phyloP scores from a whole-genome alignment of 202 grass and related monocot species.

The Dendrocalamus latiflorus region DNA sequence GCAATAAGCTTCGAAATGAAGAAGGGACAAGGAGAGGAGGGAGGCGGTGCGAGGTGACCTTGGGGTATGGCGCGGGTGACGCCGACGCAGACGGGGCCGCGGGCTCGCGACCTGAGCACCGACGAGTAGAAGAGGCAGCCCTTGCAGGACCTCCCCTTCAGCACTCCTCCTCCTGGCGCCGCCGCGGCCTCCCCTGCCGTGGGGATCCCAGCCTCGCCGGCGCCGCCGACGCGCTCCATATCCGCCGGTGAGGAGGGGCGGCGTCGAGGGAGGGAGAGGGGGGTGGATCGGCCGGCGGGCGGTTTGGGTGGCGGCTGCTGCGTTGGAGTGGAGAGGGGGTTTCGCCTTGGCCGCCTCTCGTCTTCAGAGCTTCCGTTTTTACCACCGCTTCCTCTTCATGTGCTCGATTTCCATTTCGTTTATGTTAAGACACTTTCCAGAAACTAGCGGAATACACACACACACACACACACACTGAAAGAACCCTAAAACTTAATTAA shows the following conservation, averaged over 20 bases:
- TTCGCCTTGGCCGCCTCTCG: no score
- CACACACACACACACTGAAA: no score
- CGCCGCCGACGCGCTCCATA: slow-evolving; percentile 31
- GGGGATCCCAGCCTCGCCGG: slow-evolving; percentile 3
- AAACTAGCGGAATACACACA: not conserved
- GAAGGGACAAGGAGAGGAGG: not conserved
- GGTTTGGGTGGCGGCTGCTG: not conserved
- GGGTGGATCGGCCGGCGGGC: not conserved
- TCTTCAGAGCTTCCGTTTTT: not conserved
- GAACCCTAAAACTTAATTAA: no score
- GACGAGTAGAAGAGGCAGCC: slow-evolving; percentile 94
- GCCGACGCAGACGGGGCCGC: slow-evolving; percentile 74
- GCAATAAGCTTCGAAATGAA: not conserved
- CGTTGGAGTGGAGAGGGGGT: not conserved
- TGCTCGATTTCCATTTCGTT: not conserved
- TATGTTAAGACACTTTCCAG: not conserved
- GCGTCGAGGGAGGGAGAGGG: not conserved
- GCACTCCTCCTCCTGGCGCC: not conserved
- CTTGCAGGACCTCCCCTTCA: slow-evolving; percentile 80
- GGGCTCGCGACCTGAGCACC: slow-evolving; percentile 51
- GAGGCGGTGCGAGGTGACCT: slow-evolving; percentile 21
- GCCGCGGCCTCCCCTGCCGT: not conserved
- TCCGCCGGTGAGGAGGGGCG: not conserved
- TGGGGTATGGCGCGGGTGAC: slow-evolving; percentile 62
- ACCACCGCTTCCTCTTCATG: not conserved